Conservation (phyloP, 768 basidiomycete species). For the Mycena vitilis region DNA sequence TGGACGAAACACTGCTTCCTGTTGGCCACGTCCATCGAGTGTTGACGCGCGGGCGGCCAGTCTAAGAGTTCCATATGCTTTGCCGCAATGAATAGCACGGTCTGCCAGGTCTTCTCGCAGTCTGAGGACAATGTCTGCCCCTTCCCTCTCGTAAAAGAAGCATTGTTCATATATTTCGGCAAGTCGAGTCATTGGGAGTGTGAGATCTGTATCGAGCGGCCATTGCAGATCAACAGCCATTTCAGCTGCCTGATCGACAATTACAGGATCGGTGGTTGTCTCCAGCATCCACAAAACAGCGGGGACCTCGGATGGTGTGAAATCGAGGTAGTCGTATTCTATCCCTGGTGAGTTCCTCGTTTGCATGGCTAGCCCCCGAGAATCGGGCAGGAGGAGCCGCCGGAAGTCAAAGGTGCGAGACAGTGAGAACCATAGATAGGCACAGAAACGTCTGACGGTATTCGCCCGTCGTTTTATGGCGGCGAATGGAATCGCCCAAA, state of each 20-base stretch:
- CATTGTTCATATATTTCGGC: background rate
- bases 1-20: no score
- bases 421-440: no score
- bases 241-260: background rate
- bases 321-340: no score
- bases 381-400: no score
- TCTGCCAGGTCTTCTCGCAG: background rate
- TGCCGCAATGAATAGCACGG: background rate
- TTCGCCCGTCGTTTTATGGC: no score
- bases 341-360: no score
- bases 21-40: background rate
- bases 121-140: background rate
- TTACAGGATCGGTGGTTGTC: background rate
- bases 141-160: background rate
- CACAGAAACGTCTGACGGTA: no score
- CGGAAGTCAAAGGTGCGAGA: no score
- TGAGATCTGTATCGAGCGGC: background rate
- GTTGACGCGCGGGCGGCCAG: background rate
- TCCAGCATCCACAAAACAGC: background rate
- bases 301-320: background rate
- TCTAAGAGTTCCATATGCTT: background rate
- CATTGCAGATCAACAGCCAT: background rate
- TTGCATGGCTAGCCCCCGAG: no score
- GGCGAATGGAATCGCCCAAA: no score
- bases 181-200: background rate